Base-by-base conservation (phyloP, 2,329 filamentous ascomycete genomes). In the Albifimbria verrucaria region DNA sequence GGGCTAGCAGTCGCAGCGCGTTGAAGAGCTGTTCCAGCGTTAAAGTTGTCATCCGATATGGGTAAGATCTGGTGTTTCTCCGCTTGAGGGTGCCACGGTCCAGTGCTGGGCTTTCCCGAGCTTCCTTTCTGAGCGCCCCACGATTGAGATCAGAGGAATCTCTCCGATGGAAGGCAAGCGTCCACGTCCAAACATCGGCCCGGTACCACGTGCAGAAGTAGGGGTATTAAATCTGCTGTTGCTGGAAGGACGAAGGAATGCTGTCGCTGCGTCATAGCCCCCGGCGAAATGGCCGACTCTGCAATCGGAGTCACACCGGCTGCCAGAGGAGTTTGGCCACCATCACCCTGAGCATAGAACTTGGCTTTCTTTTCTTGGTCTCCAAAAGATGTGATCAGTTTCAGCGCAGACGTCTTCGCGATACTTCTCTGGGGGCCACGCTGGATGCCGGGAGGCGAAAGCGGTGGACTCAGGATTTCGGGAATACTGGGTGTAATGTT, bases 371-470 rank as follows among this genome's bases (percentile, higher is more conserved):
- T 75, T 4, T 73, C 73, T 45, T 77, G 77, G 47, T 86, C 83
- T 7, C 85, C 88, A 63, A 99, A 97, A 0, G 89, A 87, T 0
- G 94, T 97, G 62, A 97, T 95, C 2, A 97, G 81, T 68, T 95
- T 96, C 55, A 97, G 76, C 0, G 93, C 85, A 10, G 91, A 90
- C 24, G 88, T 87, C 73, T 95, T 95, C 12, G 87, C 85, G 49
- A 90, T 84, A 72, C 80, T 81, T 57, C 81, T 74, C 66, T 82
- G 77, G 50, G 83, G 81, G 2, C 82, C 81, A 55, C 76, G 78
- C 55, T 79, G 81, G 49, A 84, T 65, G 22, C 82, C 83, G 1
- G 89, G 89, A 9, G 89, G 88, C 1, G 89, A 92, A n/a, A 90
- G 68, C 3, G 89, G 82, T 17, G 88, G 85, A 65, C 89, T 88